Evolutionary conservation across 2,329 filamentous ascomycete species (phyloP).

Genomic region (Elsinoe arachidis): DNA sequence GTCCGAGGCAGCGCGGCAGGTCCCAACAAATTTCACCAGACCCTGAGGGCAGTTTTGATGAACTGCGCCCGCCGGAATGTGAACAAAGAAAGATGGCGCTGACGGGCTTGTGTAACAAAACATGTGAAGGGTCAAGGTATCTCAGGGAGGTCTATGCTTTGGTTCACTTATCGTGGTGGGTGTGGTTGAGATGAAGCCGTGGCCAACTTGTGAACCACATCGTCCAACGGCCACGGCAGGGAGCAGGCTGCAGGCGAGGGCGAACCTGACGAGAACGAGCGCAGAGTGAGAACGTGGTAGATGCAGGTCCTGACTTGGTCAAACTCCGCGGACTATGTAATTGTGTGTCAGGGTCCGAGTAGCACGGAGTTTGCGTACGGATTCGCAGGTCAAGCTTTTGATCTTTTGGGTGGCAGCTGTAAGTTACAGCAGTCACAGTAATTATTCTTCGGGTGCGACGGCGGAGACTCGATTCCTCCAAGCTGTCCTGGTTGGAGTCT

Average conservation of each 20-base stretch:
- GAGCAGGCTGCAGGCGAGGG: not conserved
- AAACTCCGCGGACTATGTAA: not conserved
- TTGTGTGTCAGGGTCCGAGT: too few relatives aligned
- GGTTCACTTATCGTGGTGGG: not conserved
- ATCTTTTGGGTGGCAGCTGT: not conserved
- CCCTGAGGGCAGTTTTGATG: not conserved
- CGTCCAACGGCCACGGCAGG: not conserved
- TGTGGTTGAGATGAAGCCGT: conserved; percentile 1
- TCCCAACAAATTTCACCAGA: conserved; percentile 9
- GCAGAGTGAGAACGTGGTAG: not conserved
- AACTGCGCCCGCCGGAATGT: not conserved
- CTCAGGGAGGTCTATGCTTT: not conserved
- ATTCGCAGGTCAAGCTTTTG: not conserved
- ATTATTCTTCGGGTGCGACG: not conserved
- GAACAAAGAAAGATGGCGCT: not conserved
- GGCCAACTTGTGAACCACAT: not conserved
- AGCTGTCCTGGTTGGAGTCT: not conserved
- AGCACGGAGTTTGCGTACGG: not conserved
- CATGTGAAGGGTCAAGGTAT: not conserved
- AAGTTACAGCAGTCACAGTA: too few relatives aligned
- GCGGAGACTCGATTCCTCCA: not conserved
- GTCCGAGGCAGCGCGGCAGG: conserved; percentile 6
- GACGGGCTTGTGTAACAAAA: not conserved
- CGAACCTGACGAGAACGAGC: not conserved
- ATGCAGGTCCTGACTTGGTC: not conserved